Percentiles rank a stretch among this genome's conserved stretches.
Conservation (phyloP, 768 basidiomycete species). For the Leccinellum albellum region DNA sequence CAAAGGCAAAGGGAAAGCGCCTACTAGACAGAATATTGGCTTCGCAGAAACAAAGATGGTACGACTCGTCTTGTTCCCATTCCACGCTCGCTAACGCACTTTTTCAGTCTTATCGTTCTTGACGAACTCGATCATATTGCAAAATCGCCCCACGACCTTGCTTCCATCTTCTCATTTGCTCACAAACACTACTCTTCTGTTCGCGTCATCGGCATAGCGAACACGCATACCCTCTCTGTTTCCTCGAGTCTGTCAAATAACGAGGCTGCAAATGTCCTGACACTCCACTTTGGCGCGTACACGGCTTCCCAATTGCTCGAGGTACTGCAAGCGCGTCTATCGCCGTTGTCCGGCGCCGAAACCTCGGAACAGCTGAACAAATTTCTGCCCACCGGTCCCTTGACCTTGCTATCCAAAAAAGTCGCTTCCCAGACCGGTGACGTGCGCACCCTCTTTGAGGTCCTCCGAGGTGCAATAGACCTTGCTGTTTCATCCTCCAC, state of each 20-base stretch:
- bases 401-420: slow-evolving; percentile 75
- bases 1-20: slow-evolving; percentile 46
- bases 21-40: slow-evolving; percentile 44
- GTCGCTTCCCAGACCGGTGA: slow-evolving; percentile 81
- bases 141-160: slow-evolving; percentile 53
- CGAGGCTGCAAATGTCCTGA: slow-evolving; percentile 43
- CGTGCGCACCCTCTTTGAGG: slow-evolving; percentile 75
- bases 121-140: slow-evolving; percentile 87
- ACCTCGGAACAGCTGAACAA: slow-evolving; percentile 37
- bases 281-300: slow-evolving; percentile 81
- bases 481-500: slow-evolving; percentile 42
- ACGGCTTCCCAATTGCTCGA: slow-evolving; percentile 64
- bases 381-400: slow-evolving; percentile 59
- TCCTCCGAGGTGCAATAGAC: slow-evolving; percentile 77
- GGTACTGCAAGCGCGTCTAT: slow-evolving; percentile 64
- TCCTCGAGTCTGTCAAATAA: slow-evolving; percentile 38
- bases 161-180: slow-evolving; percentile 66
- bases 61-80: neutral
- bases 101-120: slow-evolving; percentile 64
- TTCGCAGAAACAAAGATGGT: slow-evolving; percentile 54
- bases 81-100: slow-evolving; percentile 18
- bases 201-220: slow-evolving; percentile 81
- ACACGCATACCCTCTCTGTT: slow-evolving; percentile 79
- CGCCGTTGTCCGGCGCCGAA: slow-evolving; percentile 41
- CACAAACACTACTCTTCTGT: slow-evolving; percentile 48